phyloP scores from a whole-genome alignment of 1,284 basidiomycete species.

The Moesziomyces antarcticus region DNA sequence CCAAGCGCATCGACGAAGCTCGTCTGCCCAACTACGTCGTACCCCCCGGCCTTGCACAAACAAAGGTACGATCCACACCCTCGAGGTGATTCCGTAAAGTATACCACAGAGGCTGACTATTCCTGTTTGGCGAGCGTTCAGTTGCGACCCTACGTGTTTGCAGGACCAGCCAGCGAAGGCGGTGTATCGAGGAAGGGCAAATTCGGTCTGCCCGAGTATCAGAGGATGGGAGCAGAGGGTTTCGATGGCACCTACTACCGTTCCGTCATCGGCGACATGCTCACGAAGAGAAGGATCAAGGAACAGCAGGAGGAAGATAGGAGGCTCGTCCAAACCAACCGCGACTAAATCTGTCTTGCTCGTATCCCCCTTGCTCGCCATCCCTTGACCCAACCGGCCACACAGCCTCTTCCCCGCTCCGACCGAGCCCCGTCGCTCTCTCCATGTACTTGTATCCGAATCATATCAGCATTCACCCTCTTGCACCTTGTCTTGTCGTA shows the following conservation, averaged over 20 bases:
- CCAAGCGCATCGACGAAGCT: slow-evolving; percentile 59
- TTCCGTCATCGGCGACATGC: slow-evolving; percentile 54
- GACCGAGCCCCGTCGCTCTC: not conserved
- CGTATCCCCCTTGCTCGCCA: not conserved
- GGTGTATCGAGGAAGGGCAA: slow-evolving; percentile 49
- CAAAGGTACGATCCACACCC: slow-evolving; percentile 39
- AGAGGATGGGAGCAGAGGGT: slow-evolving; percentile 53
- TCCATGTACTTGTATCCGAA: slow-evolving; percentile 29
- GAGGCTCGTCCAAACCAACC: slow-evolving; percentile 14
- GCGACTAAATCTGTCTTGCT: slow-evolving; percentile 2
- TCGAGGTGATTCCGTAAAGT: not conserved
- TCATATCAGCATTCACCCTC: slow-evolving; percentile 12
- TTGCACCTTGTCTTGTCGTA: not conserved
- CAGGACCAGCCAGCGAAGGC: slow-evolving; percentile 46
- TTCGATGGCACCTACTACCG: slow-evolving; percentile 62
- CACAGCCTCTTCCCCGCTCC: not conserved
- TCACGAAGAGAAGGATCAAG: slow-evolving; percentile 41
- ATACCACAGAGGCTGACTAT: no score
- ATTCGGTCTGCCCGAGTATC: slow-evolving; percentile 56
- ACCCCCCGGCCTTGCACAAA: slow-evolving; percentile 62
- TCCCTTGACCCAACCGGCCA: no score
- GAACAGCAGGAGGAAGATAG: slow-evolving; percentile 44
- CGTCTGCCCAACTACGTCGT: slow-evolving; percentile 61
- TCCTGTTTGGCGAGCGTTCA: no score
- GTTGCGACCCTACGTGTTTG: slow-evolving; percentile 62